Evolutionary conservation across 2,329 filamentous ascomycete genomes (phyloP).

Genomic region (Aspergillus tanneri): DNA sequence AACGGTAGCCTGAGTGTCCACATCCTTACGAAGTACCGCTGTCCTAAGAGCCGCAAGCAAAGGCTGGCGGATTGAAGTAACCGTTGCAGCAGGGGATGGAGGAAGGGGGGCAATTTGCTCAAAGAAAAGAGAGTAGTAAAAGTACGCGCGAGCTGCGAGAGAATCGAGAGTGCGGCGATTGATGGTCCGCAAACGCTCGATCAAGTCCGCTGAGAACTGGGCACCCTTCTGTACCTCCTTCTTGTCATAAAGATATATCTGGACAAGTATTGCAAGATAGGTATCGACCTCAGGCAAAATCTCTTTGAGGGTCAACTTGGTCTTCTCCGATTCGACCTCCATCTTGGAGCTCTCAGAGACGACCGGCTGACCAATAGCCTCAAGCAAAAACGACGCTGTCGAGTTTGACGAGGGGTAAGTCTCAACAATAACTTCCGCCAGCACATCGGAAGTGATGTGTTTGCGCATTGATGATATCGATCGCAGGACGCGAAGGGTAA

Average conservation of each 20-base stretch:
- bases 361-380: slow-evolving; percentile 66
- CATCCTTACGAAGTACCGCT: slow-evolving; percentile 93
- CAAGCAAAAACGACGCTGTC: slow-evolving; percentile 68
- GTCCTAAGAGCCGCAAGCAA: slow-evolving; percentile 87
- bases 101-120: slow-evolving; percentile 86
- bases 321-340: slow-evolving; percentile 72
- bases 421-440: slow-evolving; percentile 76
- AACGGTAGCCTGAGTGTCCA: slow-evolving; percentile 94
- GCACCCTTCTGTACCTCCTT: slow-evolving; percentile 78
- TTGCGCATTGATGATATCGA: slow-evolving; percentile 96
- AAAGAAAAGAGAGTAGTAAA: slow-evolving; percentile 94
- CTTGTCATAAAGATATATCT: slow-evolving; percentile 85
- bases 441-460: slow-evolving; percentile 76
- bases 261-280: slow-evolving; percentile 79
- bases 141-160: slow-evolving; percentile 92
- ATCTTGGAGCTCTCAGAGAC: slow-evolving; percentile 67
- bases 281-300: slow-evolving; percentile 82
- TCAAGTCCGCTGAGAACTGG: slow-evolving; percentile 78
- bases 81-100: slow-evolving; percentile 81
- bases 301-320: slow-evolving; percentile 65
- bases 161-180: slow-evolving; percentile 95
- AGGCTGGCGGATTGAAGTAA: slow-evolving; percentile 81
- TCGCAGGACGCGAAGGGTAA: slow-evolving; percentile 87
- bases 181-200: slow-evolving; percentile 79
- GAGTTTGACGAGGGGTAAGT: slow-evolving; percentile 70